These are phyloP conservation scores for Mucor circinelloides DNA, from an alignment of 371 early-diverging fungal genomes.

Conservation along the genomic window DNA sequence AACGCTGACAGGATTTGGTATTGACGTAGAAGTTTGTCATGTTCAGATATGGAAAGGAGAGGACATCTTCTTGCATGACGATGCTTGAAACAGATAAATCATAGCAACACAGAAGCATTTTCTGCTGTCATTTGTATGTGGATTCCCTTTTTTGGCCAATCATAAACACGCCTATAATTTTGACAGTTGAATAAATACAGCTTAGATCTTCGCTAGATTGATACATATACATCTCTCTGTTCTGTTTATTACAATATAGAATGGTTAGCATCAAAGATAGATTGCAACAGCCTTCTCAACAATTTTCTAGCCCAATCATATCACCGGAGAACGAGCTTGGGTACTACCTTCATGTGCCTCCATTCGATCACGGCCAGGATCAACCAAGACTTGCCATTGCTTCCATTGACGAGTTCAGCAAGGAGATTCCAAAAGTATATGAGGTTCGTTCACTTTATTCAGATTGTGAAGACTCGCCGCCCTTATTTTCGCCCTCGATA, in stretches of 20 bases:
- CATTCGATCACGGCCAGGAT: not conserved
- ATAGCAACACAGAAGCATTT: not conserved
- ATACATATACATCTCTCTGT: not conserved
- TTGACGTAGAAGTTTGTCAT: slow-evolving; percentile 69
- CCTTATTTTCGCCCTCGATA: not conserved
- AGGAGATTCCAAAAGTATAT: not conserved
- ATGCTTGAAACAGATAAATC: not conserved
- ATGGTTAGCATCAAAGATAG: not conserved
- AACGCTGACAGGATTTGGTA: slow-evolving; percentile 50
- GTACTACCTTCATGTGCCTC: not conserved
- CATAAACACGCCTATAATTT: not conserved
- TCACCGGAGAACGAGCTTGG: not conserved
- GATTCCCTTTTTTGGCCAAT: not conserved
- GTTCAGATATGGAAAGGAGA: slow-evolving; percentile 59
- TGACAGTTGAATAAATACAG: not conserved
- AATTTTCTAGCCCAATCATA: not conserved
- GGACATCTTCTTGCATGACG: slow-evolving; percentile 33
- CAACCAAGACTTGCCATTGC: not conserved
- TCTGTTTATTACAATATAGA: no score
- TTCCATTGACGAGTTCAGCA: not conserved
- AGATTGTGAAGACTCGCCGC: not conserved
- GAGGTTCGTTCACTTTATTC: not conserved
- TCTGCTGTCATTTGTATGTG: not conserved
- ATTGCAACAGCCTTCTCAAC: not conserved
- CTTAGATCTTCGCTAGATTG: not conserved